A percentile compares a stretch with the other conserved stretches of the same genome.
Conservation (phyloP, 805 yeast species). For the Kuraishia piskuri region DNA sequence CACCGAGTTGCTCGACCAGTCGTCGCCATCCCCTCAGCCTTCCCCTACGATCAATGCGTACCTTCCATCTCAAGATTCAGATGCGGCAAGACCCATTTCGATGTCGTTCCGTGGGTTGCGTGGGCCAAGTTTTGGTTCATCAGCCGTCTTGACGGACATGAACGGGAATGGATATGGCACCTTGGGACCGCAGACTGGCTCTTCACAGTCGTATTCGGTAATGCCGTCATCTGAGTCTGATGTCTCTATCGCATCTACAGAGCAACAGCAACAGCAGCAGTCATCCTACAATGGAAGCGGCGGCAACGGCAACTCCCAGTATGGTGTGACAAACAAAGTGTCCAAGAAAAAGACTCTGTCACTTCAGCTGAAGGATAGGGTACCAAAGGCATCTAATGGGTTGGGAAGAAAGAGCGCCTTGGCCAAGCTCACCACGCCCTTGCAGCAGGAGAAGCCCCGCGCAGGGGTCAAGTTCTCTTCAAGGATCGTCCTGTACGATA, state of each 20-base stretch:
- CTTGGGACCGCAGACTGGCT: constrained; percentile 16
- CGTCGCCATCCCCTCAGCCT: background rate
- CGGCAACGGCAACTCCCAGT: too few species aligned
- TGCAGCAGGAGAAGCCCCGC: background rate
- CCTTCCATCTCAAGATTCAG: background rate
- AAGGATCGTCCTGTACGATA: constrained; percentile 74
- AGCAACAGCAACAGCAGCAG: background rate
- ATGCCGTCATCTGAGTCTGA: constrained; percentile 12
- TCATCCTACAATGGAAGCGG: too few species aligned
- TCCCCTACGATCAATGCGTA: background rate
- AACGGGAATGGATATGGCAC: background rate
- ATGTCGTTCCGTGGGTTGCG: constrained; percentile 56
- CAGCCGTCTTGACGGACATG: constrained; percentile 4
- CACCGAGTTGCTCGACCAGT: background rate
- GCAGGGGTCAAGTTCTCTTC: constrained; percentile 55
- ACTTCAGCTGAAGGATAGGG: background rate
- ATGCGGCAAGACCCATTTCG: constrained; percentile 9
- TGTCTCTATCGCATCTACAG: background rate
- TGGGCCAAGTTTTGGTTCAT: constrained; percentile 44
- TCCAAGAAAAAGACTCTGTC: background rate
- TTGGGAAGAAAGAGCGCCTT: background rate
- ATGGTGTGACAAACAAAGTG: background rate
- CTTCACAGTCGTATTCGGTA: constrained; percentile 20
- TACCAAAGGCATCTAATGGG: background rate
- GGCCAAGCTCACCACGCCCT: background rate